These are phyloP conservation scores for Rhizopus arrhizus DNA, from an alignment of 371 early-diverging fungal genomes.

Conservation along the genomic window DNA sequence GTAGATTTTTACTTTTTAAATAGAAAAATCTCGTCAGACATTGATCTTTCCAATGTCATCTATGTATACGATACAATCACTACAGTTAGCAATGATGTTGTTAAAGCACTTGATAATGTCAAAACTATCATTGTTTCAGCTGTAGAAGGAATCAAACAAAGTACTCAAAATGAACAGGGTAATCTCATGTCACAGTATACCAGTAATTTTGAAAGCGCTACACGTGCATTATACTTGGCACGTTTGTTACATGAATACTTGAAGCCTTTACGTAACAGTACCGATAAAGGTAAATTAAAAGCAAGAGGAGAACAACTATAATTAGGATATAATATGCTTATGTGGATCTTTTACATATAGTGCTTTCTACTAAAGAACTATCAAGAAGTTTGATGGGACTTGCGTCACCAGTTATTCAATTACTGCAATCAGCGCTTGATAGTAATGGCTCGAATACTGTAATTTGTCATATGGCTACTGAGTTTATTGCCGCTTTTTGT, in stretches of 20 bases:
- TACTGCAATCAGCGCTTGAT: conserved; percentile 21
- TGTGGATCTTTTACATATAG: conserved; percentile 13
- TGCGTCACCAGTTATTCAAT: conserved; percentile 27
- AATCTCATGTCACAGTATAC: conserved; percentile 1
- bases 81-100: conserved; percentile 15
- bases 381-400: conserved; percentile 22
- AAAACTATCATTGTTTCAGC: conserved; percentile 1
- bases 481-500: conserved; percentile 40
- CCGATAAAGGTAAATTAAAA: conserved; percentile 28
- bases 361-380: conserved; percentile 23
- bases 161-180: neutral
- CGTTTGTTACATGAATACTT: conserved; percentile 35
- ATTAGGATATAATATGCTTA: neutral
- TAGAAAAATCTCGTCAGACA: conserved; percentile 18
- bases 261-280: conserved; percentile 17
- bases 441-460: neutral
- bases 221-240: conserved; percentile 22
- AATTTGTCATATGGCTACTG: conserved; percentile 28
- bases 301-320: no score
- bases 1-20: neutral
- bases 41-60: conserved; percentile 15
- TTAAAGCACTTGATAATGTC: conserved; percentile 9
- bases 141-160: neutral
- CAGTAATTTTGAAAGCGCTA: conserved; percentile 13
- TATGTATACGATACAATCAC: conserved; percentile 21